Evolutionary conservation across 495 filamentous ascomycete genomes (phyloP), one percentile per base, ranked within the genome.

Genomic region (Penicillium manginii): DNA sequence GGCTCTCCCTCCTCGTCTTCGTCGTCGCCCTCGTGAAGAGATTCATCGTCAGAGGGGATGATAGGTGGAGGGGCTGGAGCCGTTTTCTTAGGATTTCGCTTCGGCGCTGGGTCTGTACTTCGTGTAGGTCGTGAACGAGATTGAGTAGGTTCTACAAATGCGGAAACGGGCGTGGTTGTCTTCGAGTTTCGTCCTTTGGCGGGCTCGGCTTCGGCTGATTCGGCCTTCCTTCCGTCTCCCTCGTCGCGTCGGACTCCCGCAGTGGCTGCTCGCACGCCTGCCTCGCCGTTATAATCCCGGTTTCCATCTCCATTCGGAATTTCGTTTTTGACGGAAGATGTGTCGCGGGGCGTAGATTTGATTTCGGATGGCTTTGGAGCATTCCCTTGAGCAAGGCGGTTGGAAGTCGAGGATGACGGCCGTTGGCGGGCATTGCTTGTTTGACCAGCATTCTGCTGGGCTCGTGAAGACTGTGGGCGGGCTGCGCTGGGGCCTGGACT

Each of bases 1-100:
- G 89, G 91, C 70, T 97, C 94, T 54, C 91, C 86, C 14, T 84
- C 88, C 52, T 92, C 92, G 14, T 84, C 84, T 29, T 91, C 91
- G 5, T 82, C 86, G 19, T 88, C 86, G 2, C 83, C 85, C 40
- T 87, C 85, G 1, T 82, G 84, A 7, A 76, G 59, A 6, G 77
- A 80, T 55, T 83, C 83, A 2, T 76, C 76, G 26, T 82, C 81
- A 14, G 74, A 78, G 21, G 70, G 71, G n/a, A 78, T 47, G 49
- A 57, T 37, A 57, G 69, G 72, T 68, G 35, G 54, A 22, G 60
- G 62, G 2, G 60, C 56, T 3, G 54, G 21, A 72, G 77, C 56
- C 15, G 40, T 12, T 71, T 91, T 91, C 73, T 91, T 92, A 54
- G 90, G 85, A 23, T 82, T 85, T 33, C 88, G 77, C 67, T 90